A percentile compares a stretch with the other conserved stretches of the same genome.
Evolutionary conservation across 306 rosid species (phyloP).

Genomic region (Casuarina glauca): DNA sequence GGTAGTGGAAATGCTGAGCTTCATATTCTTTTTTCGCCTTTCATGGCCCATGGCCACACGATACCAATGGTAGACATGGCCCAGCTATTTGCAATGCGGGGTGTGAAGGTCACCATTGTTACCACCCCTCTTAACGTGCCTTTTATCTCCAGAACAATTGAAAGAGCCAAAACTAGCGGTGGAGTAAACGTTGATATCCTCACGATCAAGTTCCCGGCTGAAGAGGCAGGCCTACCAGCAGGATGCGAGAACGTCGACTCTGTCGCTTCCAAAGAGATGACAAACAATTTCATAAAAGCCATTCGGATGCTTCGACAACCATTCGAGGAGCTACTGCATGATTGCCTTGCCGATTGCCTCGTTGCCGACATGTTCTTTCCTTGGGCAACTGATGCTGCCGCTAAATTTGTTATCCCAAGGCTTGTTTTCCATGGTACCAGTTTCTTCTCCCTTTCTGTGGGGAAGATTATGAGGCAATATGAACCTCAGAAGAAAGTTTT

Average conservation of each 20-base stretch:
- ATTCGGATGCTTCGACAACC: background rate
- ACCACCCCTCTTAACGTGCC: slow-evolving; percentile 1
- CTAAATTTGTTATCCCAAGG: slow-evolving; percentile 21
- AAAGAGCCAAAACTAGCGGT: background rate
- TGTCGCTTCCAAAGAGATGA: background rate
- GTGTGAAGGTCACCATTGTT: slow-evolving; percentile 8
- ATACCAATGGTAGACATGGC: slow-evolving; percentile 4
- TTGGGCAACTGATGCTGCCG: slow-evolving; percentile 23
- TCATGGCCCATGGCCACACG: slow-evolving; percentile 12
- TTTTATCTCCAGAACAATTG: background rate
- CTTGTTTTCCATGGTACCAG: slow-evolving; percentile 28
- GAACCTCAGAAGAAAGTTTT: slow-evolving; percentile 19
- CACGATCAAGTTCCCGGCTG: background rate
- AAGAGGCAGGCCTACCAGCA: slow-evolving; percentile 6
- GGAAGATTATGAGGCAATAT: background rate
- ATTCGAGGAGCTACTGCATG: background rate
- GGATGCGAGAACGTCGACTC: background rate
- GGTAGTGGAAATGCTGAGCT: background rate
- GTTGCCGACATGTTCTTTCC: slow-evolving; percentile 24
- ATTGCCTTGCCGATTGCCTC: background rate
- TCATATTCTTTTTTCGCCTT: slow-evolving; percentile 3
- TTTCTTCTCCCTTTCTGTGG: slow-evolving; percentile 22
- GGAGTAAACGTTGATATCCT: background rate
- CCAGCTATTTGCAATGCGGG: slow-evolving; percentile 2
- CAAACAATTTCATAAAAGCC: background rate